phyloP scores from a whole-genome alignment of 495 filamentous ascomycete species.

The Penicillium robsamsonii region DNA sequence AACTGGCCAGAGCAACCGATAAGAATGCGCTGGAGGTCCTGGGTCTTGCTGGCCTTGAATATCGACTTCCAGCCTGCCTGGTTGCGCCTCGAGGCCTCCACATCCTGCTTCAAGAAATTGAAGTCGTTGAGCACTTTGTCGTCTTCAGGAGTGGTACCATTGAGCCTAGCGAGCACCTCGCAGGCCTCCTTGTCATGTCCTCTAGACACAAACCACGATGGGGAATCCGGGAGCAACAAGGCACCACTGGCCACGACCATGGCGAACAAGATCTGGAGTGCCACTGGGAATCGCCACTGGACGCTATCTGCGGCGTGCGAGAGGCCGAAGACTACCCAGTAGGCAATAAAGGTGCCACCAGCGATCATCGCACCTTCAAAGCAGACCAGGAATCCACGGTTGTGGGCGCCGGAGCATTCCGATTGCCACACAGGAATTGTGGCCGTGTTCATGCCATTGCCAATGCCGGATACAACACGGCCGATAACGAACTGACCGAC shows the following conservation, averaged over 20 bases:
- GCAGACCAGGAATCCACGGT: conserved; percentile 34
- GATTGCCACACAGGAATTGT: conserved; percentile 47
- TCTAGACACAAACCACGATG: conserved; percentile 18
- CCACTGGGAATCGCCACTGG: conserved; percentile 49
- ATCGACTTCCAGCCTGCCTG: conserved; percentile 18
- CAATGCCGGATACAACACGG: conserved; percentile 39
- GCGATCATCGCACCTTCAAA: conserved; percentile 36
- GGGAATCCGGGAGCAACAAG: conserved; percentile 36
- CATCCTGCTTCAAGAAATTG: conserved; percentile 16
- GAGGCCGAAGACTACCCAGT: conserved; percentile 48
- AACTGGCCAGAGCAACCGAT: conserved; percentile 55
- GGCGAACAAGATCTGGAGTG: conserved; percentile 45
- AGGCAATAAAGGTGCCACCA: conserved; percentile 32
- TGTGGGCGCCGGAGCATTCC: conserved; percentile 36
- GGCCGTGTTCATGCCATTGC: conserved; percentile 41
- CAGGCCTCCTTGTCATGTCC: conserved; percentile 12
- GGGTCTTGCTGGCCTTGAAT: conserved; percentile 23
- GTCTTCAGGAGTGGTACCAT: background rate
- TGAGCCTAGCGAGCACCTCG: conserved; percentile 13
- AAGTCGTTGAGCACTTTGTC: conserved; percentile 15
- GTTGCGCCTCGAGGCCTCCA: background rate
- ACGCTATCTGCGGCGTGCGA: conserved; percentile 37
- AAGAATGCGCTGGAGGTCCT: conserved; percentile 29
- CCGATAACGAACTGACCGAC: conserved; percentile 47
- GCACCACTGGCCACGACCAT: conserved; percentile 27